Percentiles rank a stretch among this genome's conserved stretches.
phyloP scores from a whole-genome alignment of 208 protist species.

The Leishmania guyanensis region DNA sequence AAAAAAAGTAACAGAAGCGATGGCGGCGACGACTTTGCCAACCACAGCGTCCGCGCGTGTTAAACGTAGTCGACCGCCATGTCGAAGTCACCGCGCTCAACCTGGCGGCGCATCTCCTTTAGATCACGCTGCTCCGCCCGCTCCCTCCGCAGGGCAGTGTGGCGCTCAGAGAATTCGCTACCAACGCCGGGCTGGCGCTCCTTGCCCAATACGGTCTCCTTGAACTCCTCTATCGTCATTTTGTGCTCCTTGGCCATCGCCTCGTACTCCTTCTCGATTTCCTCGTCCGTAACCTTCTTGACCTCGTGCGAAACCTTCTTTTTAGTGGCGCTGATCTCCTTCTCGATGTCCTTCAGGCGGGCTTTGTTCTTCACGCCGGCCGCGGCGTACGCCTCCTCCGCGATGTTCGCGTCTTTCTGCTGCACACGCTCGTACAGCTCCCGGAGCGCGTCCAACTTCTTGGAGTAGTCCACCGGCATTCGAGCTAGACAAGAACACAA shows the following conservation, averaged over 20 bases:
- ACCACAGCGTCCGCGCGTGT: neutral
- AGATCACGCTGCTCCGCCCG: constrained; percentile 51
- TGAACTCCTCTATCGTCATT: constrained; percentile 70
- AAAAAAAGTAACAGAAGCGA: neutral
- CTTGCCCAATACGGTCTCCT: constrained; percentile 25
- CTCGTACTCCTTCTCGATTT: constrained; percentile 60
- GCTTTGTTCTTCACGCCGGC: constrained; percentile 77
- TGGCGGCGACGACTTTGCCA: neutral
- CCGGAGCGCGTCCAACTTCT: constrained; percentile 58
- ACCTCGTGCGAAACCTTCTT: constrained; percentile 62
- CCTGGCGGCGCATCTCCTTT: constrained; percentile 40
- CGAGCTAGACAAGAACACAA: neutral
- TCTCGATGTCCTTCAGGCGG: constrained; percentile 93
- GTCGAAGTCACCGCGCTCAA: constrained; percentile 35
- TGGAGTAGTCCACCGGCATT: constrained; percentile 36
- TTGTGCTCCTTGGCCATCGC: constrained; percentile 58
- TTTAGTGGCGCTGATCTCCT: constrained; percentile 76
- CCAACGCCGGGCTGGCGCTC: constrained; percentile 1
- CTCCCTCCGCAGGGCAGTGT: constrained; percentile 30
- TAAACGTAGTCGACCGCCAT: constrained; percentile 53
- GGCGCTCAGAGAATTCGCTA: constrained; percentile 1
- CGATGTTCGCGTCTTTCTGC: constrained; percentile 58
- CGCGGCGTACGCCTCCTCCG: constrained; percentile 40
- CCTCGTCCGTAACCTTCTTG: constrained; percentile 64
- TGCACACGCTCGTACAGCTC: constrained; percentile 65